A percentile compares a stretch with the other conserved stretches of the same genome.
Evolutionary conservation across 371 early-diverging fungal species (phyloP).

Genomic region (Actinomucor elegans): DNA sequence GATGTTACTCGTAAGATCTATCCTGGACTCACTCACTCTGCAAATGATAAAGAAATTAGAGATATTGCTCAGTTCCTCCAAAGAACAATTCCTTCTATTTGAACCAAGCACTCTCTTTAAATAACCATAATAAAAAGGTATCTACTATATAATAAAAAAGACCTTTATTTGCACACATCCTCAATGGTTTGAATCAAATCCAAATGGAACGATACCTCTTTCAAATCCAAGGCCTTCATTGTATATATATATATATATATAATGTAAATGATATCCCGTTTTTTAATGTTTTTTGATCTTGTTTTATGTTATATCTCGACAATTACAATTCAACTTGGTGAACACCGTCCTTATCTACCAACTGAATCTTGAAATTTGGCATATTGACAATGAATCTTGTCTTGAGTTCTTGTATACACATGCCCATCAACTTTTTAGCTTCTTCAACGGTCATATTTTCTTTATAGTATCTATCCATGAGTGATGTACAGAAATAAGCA

Average conservation of each 20-base stretch:
- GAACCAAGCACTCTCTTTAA: background rate
- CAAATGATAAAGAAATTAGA: conserved; percentile 69
- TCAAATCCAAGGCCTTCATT: too few relatives aligned
- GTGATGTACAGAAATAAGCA: conserved; percentile 86
- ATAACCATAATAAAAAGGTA: background rate
- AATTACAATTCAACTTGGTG: conserved; percentile 53
- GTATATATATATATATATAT: background rate
- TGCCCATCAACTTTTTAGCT: conserved; percentile 75
- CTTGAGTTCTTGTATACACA: conserved; percentile 87
- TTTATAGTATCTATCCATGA: conserved; percentile 92
- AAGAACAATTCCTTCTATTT: conserved; percentile 14
- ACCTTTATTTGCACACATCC: background rate
- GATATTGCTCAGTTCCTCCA: conserved; percentile 68
- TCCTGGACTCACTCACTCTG: conserved; percentile 76
- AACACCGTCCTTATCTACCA: conserved; percentile 86
- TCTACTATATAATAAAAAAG: too few relatives aligned
- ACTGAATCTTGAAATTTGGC: conserved; percentile 79
- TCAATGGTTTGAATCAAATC: background rate
- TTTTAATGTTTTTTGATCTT: background rate
- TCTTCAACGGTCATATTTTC: conserved; percentile 84
- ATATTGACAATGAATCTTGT: conserved; percentile 87
- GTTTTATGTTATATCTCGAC: background rate
- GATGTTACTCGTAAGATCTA: conserved; percentile 80
- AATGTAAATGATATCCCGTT: too few relatives aligned
- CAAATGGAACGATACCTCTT: too few relatives aligned